phyloP scores from a whole-genome alignment of 2,329 filamentous ascomycete species.

The Talaromyces funiculosus region DNA sequence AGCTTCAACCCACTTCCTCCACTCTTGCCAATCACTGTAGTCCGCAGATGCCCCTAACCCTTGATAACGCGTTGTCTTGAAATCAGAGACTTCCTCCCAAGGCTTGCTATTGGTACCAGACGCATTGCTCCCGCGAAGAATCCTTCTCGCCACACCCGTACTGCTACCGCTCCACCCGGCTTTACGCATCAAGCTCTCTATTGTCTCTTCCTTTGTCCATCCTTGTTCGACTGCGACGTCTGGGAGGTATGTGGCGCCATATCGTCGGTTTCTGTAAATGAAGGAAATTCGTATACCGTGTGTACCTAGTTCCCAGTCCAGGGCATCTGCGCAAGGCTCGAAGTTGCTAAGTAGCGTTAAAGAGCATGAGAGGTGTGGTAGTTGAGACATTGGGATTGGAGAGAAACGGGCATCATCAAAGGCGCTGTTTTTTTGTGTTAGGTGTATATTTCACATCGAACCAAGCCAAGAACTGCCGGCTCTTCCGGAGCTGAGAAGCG shows the following conservation, averaged over 20 bases:
- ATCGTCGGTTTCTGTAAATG: conserved; percentile 63
- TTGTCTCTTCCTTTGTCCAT: conserved; percentile 88
- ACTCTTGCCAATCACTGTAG: conserved; percentile 71
- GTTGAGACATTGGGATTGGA: conserved; percentile 50
- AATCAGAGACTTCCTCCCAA: conserved; percentile 69
- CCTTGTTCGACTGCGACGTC: conserved; percentile 89
- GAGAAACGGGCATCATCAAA: conserved; percentile 60
- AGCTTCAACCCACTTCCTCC: conserved; percentile 63
- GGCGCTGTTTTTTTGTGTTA: conserved; percentile 39
- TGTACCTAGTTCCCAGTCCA: conserved; percentile 81
- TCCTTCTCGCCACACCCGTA: conserved; percentile 30
- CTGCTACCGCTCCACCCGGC: conserved; percentile 72
- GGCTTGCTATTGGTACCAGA: conserved; percentile 25
- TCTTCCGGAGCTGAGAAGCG: neutral
- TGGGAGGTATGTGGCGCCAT: conserved; percentile 84
- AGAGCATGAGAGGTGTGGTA: conserved; percentile 47
- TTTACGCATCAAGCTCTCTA: conserved; percentile 88
- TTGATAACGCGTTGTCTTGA: conserved; percentile 79
- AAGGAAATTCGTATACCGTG: conserved; percentile 89
- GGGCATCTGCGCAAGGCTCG: conserved; percentile 63
- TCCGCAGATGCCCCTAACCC: conserved; percentile 68
- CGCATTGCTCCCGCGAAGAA: conserved; percentile 31
- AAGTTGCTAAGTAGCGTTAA: conserved; percentile 85
- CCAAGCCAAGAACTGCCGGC: neutral
- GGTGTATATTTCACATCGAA: neutral